These are phyloP conservation scores for Colletotrichum limetticola DNA, from an alignment of 2,329 filamentous ascomycete genomes.

Conservation along the genomic window DNA sequence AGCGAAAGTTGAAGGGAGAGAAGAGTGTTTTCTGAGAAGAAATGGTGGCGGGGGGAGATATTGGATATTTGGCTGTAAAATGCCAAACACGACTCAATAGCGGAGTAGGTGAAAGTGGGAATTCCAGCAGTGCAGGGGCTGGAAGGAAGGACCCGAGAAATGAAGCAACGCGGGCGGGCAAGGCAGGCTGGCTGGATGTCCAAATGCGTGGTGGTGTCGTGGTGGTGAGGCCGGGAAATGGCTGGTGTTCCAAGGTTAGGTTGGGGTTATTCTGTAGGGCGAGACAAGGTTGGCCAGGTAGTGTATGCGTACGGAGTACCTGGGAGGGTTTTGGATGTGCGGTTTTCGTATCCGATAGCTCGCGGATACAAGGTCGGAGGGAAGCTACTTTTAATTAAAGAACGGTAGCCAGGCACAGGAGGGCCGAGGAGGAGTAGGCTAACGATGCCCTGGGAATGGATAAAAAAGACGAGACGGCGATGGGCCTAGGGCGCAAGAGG, in stretches of 20 bases:
- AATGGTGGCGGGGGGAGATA: slow-evolving; percentile 28
- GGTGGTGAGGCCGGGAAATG: neutral
- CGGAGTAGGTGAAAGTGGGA: slow-evolving; percentile 23
- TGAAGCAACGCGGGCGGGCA: slow-evolving; percentile 5
- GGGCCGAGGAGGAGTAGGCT: neutral
- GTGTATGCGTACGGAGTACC: neutral
- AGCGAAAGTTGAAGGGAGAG: neutral
- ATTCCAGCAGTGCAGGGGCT: slow-evolving; percentile 27
- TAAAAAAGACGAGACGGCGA: neutral
- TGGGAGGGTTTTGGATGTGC: neutral
- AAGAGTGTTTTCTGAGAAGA: neutral
- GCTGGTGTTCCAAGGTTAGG: neutral
- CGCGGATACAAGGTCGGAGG: neutral
- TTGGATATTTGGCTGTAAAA: slow-evolving; percentile 33
- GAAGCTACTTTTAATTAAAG: slow-evolving; percentile 7
- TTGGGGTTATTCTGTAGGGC: neutral
- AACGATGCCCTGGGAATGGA: neutral
- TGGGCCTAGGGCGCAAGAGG: neutral
- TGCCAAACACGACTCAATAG: slow-evolving; percentile 30
- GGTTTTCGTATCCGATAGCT: neutral
- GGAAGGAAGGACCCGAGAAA: slow-evolving; percentile 23
- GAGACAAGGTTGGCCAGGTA: neutral
- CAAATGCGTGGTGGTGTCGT: neutral
- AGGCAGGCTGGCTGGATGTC: slow-evolving; percentile 1
- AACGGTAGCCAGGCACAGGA: neutral